Evolutionary conservation across 2,329 filamentous ascomycete genomes (phyloP).

Genomic region (Thielaviopsis euricoi): DNA sequence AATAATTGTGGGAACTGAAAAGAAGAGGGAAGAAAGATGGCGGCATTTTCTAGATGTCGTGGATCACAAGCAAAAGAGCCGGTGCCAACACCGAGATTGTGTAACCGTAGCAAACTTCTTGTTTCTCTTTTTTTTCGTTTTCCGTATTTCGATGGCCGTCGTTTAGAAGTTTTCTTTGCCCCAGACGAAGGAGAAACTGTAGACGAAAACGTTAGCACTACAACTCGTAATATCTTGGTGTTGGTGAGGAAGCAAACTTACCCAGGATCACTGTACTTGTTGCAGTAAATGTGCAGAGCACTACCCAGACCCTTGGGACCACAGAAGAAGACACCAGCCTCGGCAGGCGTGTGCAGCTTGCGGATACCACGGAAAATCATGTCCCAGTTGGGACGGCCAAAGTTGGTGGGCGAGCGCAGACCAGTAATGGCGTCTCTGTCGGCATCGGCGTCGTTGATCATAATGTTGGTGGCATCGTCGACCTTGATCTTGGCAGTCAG

Average conservation of each 20-base stretch:
- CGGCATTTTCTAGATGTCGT: not conserved
- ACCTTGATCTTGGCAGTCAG: conserved; percentile 75
- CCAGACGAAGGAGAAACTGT: conserved; percentile 48
- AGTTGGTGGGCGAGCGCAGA: conserved; percentile 66
- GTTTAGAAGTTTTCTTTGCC: conserved; percentile 52
- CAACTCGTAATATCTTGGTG: conserved; percentile 12
- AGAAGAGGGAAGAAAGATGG: not conserved
- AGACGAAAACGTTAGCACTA: conserved; percentile 14
- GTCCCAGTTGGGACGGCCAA: conserved; percentile 78
- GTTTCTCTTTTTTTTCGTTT: not conserved
- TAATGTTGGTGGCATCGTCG: conserved; percentile 77
- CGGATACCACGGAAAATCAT: conserved; percentile 75
- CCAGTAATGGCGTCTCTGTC: conserved; percentile 76
- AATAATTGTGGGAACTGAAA: not conserved
- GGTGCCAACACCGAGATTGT: not conserved
- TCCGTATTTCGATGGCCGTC: not conserved
- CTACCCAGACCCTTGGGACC: conserved; percentile 67
- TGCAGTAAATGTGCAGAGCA: conserved; percentile 65
- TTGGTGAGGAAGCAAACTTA: conserved; percentile 28
- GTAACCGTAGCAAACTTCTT: not conserved
- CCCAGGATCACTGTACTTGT: conserved; percentile 73
- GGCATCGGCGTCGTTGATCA: conserved; percentile 78
- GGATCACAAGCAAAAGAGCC: not conserved
- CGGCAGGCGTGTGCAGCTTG: conserved; percentile 57
- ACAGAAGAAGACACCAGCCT: conserved; percentile 72